Base-by-base conservation (phyloP, 805 yeast genomes). In the Schwanniomyces vanrijiae region DNA sequence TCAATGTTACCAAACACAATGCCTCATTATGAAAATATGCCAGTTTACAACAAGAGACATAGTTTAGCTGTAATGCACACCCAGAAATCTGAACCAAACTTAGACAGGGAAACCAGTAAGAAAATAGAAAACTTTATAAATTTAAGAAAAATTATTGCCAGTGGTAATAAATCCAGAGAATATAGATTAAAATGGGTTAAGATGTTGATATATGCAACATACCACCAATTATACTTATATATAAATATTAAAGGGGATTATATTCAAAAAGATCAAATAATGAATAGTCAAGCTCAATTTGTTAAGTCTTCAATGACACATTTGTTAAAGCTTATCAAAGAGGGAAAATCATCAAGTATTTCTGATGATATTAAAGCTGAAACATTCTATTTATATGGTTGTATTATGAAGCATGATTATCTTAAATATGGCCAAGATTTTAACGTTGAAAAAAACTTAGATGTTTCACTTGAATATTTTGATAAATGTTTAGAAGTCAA, bases 201-300 rank as follows among this genome's bases (percentile, higher is more conserved):
- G 48, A 69, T 67, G 73, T 60, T 73, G 53, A 62, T 73, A 18
- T 52, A 55, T 14, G 75, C 77, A 11, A 64, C 69, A 25, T 71
- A 71, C 51, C 65, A 56, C 54, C 62, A 65, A 53, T 58, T 73
- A 16, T 72, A 66, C 50, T 60, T 70, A n/a, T 71, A 67, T 49
- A 64, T 73, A 45, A 72, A 69, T 55, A 70, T 73, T 48, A 69
- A 68, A 54, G 78, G 78, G 18, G 75, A 70, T 44, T 56, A 60
- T 14, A 59, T 71, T 10, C 43, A 55, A 2, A 53, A 63, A 1
- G 74, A 66, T 16, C 66, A 64, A 39, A 60, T 59, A 4, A 54
- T 55, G 16, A 52, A 54, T 29, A 69, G 67, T 56, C 71, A 69
- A 57, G 56, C 59, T 18, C 56, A 62, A 22, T 73, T 71, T 51